Conservation (phyloP, 176 grass and related monocot species). For the Canna indica region DNA sequence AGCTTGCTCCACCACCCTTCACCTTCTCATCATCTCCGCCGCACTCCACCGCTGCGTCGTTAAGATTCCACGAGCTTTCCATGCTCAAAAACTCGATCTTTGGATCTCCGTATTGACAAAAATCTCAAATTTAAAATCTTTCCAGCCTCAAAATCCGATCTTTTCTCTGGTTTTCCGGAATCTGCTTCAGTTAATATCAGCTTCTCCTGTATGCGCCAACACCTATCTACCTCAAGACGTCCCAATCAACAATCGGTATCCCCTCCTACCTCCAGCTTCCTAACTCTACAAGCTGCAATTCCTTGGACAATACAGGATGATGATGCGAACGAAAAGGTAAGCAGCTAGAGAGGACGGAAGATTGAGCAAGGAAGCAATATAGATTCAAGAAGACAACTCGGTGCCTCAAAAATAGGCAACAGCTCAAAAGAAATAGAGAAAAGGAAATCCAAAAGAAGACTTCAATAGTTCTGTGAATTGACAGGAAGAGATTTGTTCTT, state of each 20-base stretch:
- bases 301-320: no score
- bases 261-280: neutral
- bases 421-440: neutral
- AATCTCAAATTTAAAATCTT: neutral
- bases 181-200: neutral
- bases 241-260: no score
- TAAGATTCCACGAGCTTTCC: slow-evolving; percentile 6
- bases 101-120: neutral
- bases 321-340: neutral
- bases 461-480: neutral
- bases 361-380: no score
- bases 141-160: neutral
- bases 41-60: neutral
- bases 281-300: no score
- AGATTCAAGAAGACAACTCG: neutral
- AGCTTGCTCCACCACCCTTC: neutral
- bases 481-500: neutral
- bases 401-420: neutral
- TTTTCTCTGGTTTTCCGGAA: neutral
- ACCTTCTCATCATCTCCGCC: neutral
- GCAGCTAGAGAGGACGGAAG: neutral
- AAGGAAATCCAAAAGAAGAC: neutral
- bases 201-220: neutral
- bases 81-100: neutral
- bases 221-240: neutral